A percentile compares a stretch with the other conserved stretches of the same genome.
Evolutionary conservation across 1,284 basidiomycete species (phyloP).

Genomic region (Xanthoconium separans): DNA sequence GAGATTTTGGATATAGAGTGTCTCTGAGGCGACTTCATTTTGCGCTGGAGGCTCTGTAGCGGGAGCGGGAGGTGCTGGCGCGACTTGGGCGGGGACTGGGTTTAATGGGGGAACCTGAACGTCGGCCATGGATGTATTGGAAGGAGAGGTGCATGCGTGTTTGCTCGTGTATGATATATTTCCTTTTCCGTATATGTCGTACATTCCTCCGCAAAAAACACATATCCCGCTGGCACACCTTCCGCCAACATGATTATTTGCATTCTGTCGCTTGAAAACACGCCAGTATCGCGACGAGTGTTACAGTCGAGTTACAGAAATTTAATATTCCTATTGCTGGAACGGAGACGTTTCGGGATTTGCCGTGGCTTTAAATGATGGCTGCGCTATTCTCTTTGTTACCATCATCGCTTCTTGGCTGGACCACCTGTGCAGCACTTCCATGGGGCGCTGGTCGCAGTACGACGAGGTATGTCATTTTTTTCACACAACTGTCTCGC

Average conservation of each 20-base stretch:
- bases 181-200: constrained; percentile 18
- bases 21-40: constrained; percentile 67
- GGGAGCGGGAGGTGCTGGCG: constrained; percentile 31
- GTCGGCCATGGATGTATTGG: constrained; percentile 31
- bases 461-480: constrained; percentile 45
- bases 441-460: constrained; percentile 58
- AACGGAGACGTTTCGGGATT: constrained; percentile 16
- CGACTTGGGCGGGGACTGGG: constrained; percentile 39
- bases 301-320: not conserved
- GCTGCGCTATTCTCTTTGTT: constrained; percentile 1
- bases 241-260: too few relatives aligned
- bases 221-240: not conserved
- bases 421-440: constrained; percentile 14
- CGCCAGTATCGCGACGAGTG: not conserved
- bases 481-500: not conserved
- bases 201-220: not conserved
- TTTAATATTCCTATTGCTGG: not conserved
- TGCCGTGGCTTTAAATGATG: constrained; percentile 14
- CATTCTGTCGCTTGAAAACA: not conserved
- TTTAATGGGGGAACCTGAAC: constrained; percentile 28
- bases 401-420: constrained; percentile 14
- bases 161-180: constrained; percentile 11
- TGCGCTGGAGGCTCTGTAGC: constrained; percentile 34
- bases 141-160: constrained; percentile 8
- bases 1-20: constrained; percentile 95